phyloP scores from a whole-genome alignment of 495 filamentous ascomycete species.

The Paragyromitra xinjiangensis region DNA sequence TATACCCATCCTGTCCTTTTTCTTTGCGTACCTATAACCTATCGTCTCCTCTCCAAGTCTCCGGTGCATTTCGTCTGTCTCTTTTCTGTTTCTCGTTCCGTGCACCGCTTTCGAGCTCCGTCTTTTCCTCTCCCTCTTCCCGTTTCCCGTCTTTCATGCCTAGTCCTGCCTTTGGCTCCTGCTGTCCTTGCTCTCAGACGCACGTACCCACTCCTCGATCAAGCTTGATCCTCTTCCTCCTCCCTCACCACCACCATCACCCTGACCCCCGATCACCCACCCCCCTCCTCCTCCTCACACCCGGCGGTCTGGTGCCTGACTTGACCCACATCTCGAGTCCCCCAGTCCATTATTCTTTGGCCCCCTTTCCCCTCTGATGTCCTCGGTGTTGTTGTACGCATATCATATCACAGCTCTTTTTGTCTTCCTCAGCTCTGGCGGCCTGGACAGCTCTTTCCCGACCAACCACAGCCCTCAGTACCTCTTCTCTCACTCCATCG shows the following conservation, averaged over 20 bases:
- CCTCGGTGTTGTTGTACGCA: constrained; percentile 56
- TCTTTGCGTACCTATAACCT: constrained; percentile 51
- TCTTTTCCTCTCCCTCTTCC: constrained; percentile 51
- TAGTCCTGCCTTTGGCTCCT: constrained; percentile 51
- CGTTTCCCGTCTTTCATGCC: constrained; percentile 56
- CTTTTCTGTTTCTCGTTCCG: constrained; percentile 55
- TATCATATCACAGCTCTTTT: constrained; percentile 54
- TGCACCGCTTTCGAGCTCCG: constrained; percentile 51
- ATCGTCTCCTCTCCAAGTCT: constrained; percentile 54
- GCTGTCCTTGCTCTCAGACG: constrained; percentile 53
- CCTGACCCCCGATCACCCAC: constrained; percentile 52
- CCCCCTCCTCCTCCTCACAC: constrained; percentile 37
- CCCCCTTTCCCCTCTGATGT: constrained; percentile 56
- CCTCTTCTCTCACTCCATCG: constrained; percentile 44
- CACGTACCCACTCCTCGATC: constrained; percentile 54
- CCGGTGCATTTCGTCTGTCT: constrained; percentile 50
- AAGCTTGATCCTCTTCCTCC: constrained; percentile 52
- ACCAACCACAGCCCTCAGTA: constrained; percentile 48
- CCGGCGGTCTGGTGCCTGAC: constrained; percentile 54
- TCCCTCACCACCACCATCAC: constrained; percentile 45
- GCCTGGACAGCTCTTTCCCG: constrained; percentile 50
- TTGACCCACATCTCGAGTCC: constrained; percentile 55
- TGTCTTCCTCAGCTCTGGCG: constrained; percentile 51
- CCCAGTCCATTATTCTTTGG: constrained; percentile 49
- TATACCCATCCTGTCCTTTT: constrained; percentile 47